phyloP scores from a whole-genome alignment of 805 yeast genomes.

The Isabelozyma heimii region DNA sequence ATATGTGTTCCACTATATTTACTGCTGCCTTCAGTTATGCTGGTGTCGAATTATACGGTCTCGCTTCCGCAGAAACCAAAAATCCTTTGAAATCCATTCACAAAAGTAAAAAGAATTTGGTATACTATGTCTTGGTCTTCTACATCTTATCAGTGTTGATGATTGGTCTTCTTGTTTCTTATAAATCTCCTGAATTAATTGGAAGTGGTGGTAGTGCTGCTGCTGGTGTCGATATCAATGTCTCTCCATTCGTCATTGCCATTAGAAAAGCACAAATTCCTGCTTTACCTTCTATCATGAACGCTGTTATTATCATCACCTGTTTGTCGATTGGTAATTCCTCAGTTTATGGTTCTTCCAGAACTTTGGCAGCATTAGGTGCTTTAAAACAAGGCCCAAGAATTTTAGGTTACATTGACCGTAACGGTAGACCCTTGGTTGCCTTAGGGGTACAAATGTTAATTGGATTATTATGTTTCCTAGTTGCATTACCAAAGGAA shows the following conservation, averaged over 20 bases:
- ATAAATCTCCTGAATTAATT: slow-evolving; percentile 15
- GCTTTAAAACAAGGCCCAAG: slow-evolving; percentile 29
- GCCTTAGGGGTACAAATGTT: slow-evolving; percentile 21
- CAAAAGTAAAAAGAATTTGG: slow-evolving; percentile 61
- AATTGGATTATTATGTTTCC: slow-evolving; percentile 25
- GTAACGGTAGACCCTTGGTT: slow-evolving; percentile 29
- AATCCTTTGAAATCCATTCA: slow-evolving; percentile 63
- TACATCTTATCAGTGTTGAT: slow-evolving; percentile 53
- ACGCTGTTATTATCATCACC: slow-evolving; percentile 30
- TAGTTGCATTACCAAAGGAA: slow-evolving; percentile 25
- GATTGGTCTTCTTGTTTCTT: slow-evolving; percentile 54
- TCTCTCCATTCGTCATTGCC: slow-evolving; percentile 40
- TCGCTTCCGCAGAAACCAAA: slow-evolving; percentile 65
- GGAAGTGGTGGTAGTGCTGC: slow-evolving; percentile 12
- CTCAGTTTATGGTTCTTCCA: slow-evolving; percentile 32
- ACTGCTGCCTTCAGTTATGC: slow-evolving; percentile 65
- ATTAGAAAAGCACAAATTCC: slow-evolving; percentile 26
- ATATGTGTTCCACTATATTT: slow-evolving; percentile 57
- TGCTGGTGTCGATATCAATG: slow-evolving; percentile 20
- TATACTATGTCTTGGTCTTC: slow-evolving; percentile 61
- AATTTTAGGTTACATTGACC: slow-evolving; percentile 25
- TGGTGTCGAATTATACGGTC: slow-evolving; percentile 64
- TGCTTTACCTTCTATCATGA: slow-evolving; percentile 31
- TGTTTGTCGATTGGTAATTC: slow-evolving; percentile 36
- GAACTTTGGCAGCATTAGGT: slow-evolving; percentile 29